A percentile compares a stretch with the other conserved stretches of the same genome.
Evolutionary conservation across 148 eudicot species (phyloP).

Genomic region (Simmondsia chinensis): DNA sequence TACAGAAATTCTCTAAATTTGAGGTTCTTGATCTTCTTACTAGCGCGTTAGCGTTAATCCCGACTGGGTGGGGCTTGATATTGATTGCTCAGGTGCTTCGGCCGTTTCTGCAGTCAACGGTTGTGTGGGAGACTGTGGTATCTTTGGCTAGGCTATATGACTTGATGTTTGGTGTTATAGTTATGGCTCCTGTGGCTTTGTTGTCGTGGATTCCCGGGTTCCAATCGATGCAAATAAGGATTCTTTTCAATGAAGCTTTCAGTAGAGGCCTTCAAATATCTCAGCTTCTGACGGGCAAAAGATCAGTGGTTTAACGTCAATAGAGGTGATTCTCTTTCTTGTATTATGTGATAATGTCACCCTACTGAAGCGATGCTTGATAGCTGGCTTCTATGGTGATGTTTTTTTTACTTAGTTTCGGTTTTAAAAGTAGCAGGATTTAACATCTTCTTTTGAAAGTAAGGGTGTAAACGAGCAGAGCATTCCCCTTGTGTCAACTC

Average conservation of each 20-base stretch:
- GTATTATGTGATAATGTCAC: too few relatives aligned
- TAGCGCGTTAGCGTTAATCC: slow-evolving; percentile 76
- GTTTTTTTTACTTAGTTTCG: too few relatives aligned
- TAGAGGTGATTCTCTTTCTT: too few relatives aligned
- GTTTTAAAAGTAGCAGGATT: too few relatives aligned
- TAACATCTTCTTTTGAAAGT: too few relatives aligned
- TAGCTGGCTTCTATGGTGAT: too few relatives aligned
- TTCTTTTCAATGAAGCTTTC: slow-evolving; percentile 85
- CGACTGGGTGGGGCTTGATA: slow-evolving; percentile 90
- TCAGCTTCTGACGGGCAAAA: slow-evolving; percentile 67
- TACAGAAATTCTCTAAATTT: slow-evolving; percentile 47
- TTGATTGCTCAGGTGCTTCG: slow-evolving; percentile 79
- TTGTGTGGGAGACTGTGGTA: slow-evolving; percentile 79
- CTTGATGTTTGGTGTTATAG: slow-evolving; percentile 64
- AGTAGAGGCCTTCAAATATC: slow-evolving; percentile 92
- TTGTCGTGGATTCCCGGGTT: slow-evolving; percentile 96
- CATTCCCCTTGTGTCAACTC: too few relatives aligned
- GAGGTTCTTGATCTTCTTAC: slow-evolving; percentile 52
- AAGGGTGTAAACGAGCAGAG: too few relatives aligned
- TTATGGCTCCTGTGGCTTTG: slow-evolving; percentile 79
- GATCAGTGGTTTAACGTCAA: too few relatives aligned
- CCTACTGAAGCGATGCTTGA: too few relatives aligned
- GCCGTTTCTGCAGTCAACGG: slow-evolving; percentile 66
- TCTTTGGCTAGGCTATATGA: slow-evolving; percentile 86
- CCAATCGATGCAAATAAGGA: slow-evolving; percentile 91